Evolutionary conservation across 495 filamentous ascomycete species (phyloP).

Genomic region (Talaromyces ruber): DNA sequence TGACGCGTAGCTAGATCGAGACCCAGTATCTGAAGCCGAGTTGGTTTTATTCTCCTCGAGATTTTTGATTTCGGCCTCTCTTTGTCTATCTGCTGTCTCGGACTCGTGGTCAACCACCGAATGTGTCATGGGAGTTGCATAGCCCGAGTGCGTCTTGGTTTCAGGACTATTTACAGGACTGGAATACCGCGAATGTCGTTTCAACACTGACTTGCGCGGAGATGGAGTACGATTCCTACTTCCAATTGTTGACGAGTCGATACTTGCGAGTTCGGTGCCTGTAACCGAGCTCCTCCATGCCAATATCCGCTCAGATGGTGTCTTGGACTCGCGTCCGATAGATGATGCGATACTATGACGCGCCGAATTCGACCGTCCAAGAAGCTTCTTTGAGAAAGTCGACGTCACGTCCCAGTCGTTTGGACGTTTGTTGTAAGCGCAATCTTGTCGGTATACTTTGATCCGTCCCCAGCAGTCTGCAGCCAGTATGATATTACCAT

Average conservation of each 20-base stretch:
- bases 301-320: constrained; percentile 75
- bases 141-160: constrained; percentile 20
- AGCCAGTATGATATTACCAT: constrained; percentile 87
- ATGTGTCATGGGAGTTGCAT: constrained; percentile 24
- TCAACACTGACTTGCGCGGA: constrained; percentile 39
- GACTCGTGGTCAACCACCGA: constrained; percentile 9
- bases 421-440: constrained; percentile 58
- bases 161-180: constrained; percentile 14
- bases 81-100: background rate
- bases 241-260: constrained; percentile 38
- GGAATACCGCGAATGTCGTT: constrained; percentile 19
- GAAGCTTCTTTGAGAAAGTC: constrained; percentile 66
- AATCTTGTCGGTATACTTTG: constrained; percentile 92
- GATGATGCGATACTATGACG: constrained; percentile 43
- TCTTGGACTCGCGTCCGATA: constrained; percentile 39
- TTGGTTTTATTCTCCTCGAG: constrained; percentile 1
- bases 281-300: constrained; percentile 79
- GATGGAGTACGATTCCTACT: constrained; percentile 43
- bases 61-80: background rate
- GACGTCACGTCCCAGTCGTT: constrained; percentile 52
- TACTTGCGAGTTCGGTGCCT: constrained; percentile 42
- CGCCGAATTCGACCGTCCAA: constrained; percentile 60
- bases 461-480: constrained; percentile 83
- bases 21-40: constrained; percentile 2
- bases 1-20: constrained; percentile 8